These are phyloP conservation scores for Panicum virgatum DNA, from an alignment of 202 grass and related monocot genomes.

Conservation along the genomic window DNA sequence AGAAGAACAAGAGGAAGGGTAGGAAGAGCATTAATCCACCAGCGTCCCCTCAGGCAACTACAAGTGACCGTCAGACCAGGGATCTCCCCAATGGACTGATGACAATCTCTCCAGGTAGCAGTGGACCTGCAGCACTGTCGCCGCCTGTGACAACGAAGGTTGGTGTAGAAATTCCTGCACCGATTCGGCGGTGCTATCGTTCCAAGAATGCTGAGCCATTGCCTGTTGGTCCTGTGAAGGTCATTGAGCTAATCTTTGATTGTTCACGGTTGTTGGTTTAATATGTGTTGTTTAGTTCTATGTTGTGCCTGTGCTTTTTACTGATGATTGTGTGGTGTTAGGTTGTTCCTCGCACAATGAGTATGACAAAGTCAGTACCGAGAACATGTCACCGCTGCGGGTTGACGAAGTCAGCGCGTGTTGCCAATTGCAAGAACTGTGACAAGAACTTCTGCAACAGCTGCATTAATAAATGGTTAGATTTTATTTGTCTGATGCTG, in stretches of 20 bases:
- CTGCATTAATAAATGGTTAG: slow-evolving; percentile 86
- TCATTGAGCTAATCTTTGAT: slow-evolving; percentile 42
- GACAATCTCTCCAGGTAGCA: slow-evolving; percentile 74
- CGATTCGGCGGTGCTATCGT: slow-evolving; percentile 61
- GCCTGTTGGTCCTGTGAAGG: slow-evolving; percentile 84
- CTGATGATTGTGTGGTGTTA: slow-evolving; percentile 26
- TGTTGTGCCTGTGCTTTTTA: neutral
- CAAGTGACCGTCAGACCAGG: slow-evolving; percentile 52
- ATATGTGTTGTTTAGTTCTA: slow-evolving; percentile 33
- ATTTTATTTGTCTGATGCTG: neutral
- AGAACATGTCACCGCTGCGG: slow-evolving; percentile 76
- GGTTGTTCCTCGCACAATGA: slow-evolving; percentile 73
- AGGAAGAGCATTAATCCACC: slow-evolving; percentile 46
- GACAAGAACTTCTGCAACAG: slow-evolving; percentile 72
- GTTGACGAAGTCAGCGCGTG: slow-evolving; percentile 50
- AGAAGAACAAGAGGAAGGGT: slow-evolving; percentile 47
- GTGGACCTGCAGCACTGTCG: slow-evolving; percentile 21
- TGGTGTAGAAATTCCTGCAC: slow-evolving; percentile 57
- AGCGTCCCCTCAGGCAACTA: slow-evolving; percentile 28
- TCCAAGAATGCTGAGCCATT: slow-evolving; percentile 91
- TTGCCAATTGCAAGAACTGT: slow-evolving; percentile 73
- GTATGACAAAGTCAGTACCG: slow-evolving; percentile 48
- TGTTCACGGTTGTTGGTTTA: slow-evolving; percentile 28
- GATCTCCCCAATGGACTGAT: slow-evolving; percentile 95
- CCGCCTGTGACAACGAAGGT: slow-evolving; percentile 55